phyloP scores from a whole-genome alignment of 805 yeast species.

The Spencermartinsiella europaea region DNA sequence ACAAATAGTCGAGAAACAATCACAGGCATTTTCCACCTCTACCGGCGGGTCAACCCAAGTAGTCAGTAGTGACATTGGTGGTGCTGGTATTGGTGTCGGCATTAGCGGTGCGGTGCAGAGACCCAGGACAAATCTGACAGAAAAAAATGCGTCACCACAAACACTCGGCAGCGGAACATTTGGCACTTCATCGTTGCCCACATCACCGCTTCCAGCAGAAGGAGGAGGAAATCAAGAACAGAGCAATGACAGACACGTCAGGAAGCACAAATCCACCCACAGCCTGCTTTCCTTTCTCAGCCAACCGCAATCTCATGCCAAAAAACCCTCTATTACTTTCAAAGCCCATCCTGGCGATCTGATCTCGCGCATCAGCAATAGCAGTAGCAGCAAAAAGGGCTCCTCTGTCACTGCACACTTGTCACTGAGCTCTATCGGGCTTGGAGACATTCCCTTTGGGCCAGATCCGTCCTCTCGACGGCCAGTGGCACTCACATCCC shows the following conservation, averaged over 20 bases:
- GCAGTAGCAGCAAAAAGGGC: not conserved
- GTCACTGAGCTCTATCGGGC: not conserved
- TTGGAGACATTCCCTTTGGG: conserved; percentile 1
- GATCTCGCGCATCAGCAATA: conserved; percentile 3
- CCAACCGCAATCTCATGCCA: conserved; percentile 1
- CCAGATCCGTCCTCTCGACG: not conserved
- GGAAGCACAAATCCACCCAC: conserved; percentile 12
- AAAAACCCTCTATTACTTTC: conserved; percentile 2
- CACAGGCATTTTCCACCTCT: not conserved
- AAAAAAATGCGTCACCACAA: not conserved
- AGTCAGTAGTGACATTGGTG: no score
- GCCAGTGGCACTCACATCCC: not conserved
- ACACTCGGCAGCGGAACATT: not conserved
- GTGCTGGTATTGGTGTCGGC: not conserved
- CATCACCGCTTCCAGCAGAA: not conserved
- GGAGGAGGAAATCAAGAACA: no score
- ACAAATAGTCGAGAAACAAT: not conserved
- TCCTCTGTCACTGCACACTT: conserved; percentile 2
- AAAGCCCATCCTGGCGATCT: conserved; percentile 16
- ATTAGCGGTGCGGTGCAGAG: not conserved
- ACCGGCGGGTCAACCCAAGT: not conserved
- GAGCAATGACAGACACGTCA: conserved; percentile 9
- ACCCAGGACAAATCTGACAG: not conserved
- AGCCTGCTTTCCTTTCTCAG: conserved; percentile 13
- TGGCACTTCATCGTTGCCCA: not conserved